Evolutionary conservation across 2,329 filamentous ascomycete genomes (phyloP), one percentile per base, ranked within the genome.

Genomic region (Claviceps cyperi): DNA sequence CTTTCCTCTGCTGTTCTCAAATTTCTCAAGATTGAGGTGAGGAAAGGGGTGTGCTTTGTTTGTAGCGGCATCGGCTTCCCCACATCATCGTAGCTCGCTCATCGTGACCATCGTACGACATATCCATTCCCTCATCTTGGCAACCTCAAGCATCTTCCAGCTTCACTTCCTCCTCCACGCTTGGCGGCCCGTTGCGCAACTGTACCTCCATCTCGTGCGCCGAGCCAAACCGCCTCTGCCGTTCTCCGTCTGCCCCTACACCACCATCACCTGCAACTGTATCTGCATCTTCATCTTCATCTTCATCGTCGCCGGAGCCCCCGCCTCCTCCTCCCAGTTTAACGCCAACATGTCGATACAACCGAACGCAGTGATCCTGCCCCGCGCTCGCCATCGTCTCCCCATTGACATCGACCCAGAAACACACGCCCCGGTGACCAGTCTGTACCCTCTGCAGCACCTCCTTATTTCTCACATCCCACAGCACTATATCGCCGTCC

Each of bases 391-490:
- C 76, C 73, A 81, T 75, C 14, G 71, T 73, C 49, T 73, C 69
- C 17, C 73, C 73, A 54, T 74, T 64, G 3, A 78, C 71, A 54
- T 84, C 80, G 24, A 83, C 80, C 77, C 80, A 83, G 60, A 82
- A 81, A 54, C 79, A 80, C 28, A 81, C 76, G 19, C 76, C 77
- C 36, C 71, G 63, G 38, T 77, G 77, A 2, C 67, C 66, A 32
- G 62, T 61, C 1, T 46, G 19, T 8, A 82, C 67, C 14, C 75
- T 70, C 71, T 96, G 90, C 19, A 96, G 69, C 2, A 94, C 70
- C 50, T 84, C 81, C 66, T 97, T 98, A 61, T 74, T 86, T 53
- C 78, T 81, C 14, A 96, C 87, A 59, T 97, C 89, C 92, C 92
- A 98, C 49, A 94, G 76, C 15, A 94, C 72, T 11, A 95, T 77